Base-by-base conservation (phyloP, 495 filamentous ascomycete species). In the Pyrenopolyporus hunteri region DNA sequence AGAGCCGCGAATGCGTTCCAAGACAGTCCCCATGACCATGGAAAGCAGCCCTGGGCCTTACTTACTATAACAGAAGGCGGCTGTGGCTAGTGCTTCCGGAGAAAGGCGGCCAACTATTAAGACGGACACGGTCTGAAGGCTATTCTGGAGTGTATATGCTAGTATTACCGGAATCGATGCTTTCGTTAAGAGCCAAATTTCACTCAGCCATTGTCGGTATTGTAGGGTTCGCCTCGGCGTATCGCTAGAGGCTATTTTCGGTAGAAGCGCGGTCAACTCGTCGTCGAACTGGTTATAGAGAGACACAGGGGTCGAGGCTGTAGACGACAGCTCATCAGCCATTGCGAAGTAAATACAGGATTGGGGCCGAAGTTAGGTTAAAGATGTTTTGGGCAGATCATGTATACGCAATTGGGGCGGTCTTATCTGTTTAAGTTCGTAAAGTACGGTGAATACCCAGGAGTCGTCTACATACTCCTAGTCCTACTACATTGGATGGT, bases 101-200 rank as follows among this genome's bases (percentile, higher is more conserved):
- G 88, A 91, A 6, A 90, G 78, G 7, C 91, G 85, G 16, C 93
- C 93, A 17, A 70, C 90, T 11, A 96, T 87, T 25, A 97, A 74
- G 4, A 96, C 89, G 0, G 92, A 94, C 14, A 89, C 70, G 0
- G 92, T 96, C 71, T 97, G 92, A 0, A 97, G 78, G 11, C 89
- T 92, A 71, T 92, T 96, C 68, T 97, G 92, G 4, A 97, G 82
- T 0, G 88, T 86, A 71, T 97, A 97, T 46, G 92, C 92, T 2
- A 97, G 72, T 64, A 96, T 93, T 2, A 97, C 90, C 0, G 92
- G 92, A 2, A 89, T 72, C 0, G 91, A 89, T 11, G 82, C 82
- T 61, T 82, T 85, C 9, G 90, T 72, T 16, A 96, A 77, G 13
- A 88, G 70, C 73, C 82, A 81, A 62, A 92, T 86, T 70, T 97